Conservation (phyloP, 129 eudicot species). For the Solidago caesia region DNA sequence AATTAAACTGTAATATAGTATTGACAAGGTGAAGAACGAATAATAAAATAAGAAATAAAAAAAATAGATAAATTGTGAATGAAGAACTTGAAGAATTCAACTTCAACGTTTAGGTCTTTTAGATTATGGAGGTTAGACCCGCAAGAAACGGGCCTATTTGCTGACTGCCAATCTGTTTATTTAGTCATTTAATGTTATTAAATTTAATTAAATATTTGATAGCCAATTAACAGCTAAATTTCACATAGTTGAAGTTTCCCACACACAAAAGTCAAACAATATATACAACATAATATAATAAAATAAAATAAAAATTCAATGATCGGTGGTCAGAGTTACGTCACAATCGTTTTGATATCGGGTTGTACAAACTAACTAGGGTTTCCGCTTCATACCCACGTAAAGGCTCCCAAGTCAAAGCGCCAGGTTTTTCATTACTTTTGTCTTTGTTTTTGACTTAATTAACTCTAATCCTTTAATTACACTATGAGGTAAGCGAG, state of each 20-base stretch:
- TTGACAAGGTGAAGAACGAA: background rate
- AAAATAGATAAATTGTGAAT: constrained; percentile 29
- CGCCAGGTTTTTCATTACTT: background rate
- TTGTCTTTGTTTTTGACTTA: constrained; percentile 22
- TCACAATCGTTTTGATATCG: constrained; percentile 22
- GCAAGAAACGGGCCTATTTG: constrained; percentile 49
- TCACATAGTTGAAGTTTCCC: constrained; percentile 40
- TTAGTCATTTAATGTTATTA: background rate
- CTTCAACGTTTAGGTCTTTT: constrained; percentile 92
- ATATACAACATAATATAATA: background rate
- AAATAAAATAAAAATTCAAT: background rate
- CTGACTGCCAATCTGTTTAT: constrained; percentile 35
- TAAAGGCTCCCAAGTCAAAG: constrained; percentile 22
- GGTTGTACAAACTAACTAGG: constrained; percentile 18
- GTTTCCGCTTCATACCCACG: constrained; percentile 35
- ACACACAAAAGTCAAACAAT: constrained; percentile 38
- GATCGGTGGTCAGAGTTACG: constrained; percentile 27
- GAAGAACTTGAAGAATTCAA: constrained; percentile 75
- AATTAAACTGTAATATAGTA: background rate
- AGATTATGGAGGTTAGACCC: constrained; percentile 49
- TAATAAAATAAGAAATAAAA: background rate
- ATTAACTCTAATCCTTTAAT: background rate
- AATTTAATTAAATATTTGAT: background rate
- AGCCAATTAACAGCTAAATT: constrained; percentile 37
- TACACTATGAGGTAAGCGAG: no score